These are phyloP conservation scores for Amphirosellinia nigrospora DNA, from an alignment of 495 filamentous ascomycete species.

Conservation along the genomic window DNA sequence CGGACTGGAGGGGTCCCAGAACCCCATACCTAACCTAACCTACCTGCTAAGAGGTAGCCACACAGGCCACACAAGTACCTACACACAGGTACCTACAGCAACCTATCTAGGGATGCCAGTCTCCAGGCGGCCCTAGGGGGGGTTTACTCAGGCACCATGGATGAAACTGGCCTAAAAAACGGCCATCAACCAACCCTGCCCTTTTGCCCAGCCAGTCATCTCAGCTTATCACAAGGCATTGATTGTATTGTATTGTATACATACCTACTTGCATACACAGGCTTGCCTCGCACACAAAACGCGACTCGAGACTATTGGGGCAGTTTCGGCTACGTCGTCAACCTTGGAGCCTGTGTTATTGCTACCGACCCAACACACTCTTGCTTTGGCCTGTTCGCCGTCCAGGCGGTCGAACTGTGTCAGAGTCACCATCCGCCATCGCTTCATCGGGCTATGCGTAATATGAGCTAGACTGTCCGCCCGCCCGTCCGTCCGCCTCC, in stretches of 20 bases:
- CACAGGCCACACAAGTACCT: not conserved
- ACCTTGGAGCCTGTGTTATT: not conserved
- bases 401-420: constrained; percentile 39
- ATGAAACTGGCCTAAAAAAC: constrained; percentile 32
- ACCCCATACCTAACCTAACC: too few species aligned
- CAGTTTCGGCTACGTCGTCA: not conserved
- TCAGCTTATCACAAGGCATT: constrained; percentile 3
- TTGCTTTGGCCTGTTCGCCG: constrained; percentile 38
- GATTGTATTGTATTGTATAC: too few species aligned
- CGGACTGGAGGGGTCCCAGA: not conserved
- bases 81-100: not conserved
- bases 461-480: constrained; percentile 33
- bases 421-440: constrained; percentile 12
- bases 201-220: constrained; percentile 23
- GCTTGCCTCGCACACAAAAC: constrained; percentile 22
- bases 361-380: constrained; percentile 28
- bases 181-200: constrained; percentile 18
- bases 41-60: too few species aligned
- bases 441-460: constrained; percentile 28
- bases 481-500: constrained; percentile 1
- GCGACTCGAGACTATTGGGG: constrained; percentile 18
- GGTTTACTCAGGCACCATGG: constrained; percentile 18
- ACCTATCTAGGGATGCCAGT: not conserved
- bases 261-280: constrained; percentile 8
- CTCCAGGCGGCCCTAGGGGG: constrained; percentile 2